Base-by-base conservation (phyloP, 2,329 filamentous ascomycete genomes). In the Septoria linicola region DNA sequence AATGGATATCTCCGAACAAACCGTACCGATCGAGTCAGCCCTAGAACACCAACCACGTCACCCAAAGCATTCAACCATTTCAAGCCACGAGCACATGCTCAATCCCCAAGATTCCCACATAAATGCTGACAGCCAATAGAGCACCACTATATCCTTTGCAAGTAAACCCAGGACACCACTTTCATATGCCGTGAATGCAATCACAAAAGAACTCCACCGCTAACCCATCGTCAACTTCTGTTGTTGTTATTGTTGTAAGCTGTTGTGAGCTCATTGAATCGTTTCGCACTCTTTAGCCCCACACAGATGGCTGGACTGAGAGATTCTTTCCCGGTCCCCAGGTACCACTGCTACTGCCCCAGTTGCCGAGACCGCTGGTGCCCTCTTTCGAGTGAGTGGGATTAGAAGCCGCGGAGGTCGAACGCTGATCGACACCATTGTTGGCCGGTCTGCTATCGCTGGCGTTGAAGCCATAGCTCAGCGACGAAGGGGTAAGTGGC, bases 251-350 rank as follows among this genome's bases (percentile, higher is more conserved):
- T 27, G 23, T 25, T 32, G 32, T 20, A 21, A 40, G 36, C 23
- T 37, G 34, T 39, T 53, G 40, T 41, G 42, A 46, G 19, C 43
- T 49, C 39, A 47, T 46, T 42, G 16, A 21, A 36, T 41, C 43
- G 44, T 51, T 32, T 30, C 17, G 34, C 19, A n/a, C 16, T 16
- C 41, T 37, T 64, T 84, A 96, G 63, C 91, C 91, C 91, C 91
- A 97, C 62, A 96, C 92, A 59, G 89, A 95, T 59, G 91, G 90
- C 70, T 95, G 89, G 55, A 91, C 87, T 59, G 90, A 88, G 55
- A 95, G 83, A 59, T 84, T 88, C 65, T 88, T 89, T 65, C 63
- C 60, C 17, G 84, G 85, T 53, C 89, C 88, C 91, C 91, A 96
- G 39, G 92, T 88, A 32, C 84, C 86, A 59, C 84, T 85, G 60